Percentiles rank a stretch among this genome's conserved stretches.
These are phyloP conservation scores for Cicer bijugum DNA, from an alignment of 306 rosid species.

Conservation along the genomic window DNA sequence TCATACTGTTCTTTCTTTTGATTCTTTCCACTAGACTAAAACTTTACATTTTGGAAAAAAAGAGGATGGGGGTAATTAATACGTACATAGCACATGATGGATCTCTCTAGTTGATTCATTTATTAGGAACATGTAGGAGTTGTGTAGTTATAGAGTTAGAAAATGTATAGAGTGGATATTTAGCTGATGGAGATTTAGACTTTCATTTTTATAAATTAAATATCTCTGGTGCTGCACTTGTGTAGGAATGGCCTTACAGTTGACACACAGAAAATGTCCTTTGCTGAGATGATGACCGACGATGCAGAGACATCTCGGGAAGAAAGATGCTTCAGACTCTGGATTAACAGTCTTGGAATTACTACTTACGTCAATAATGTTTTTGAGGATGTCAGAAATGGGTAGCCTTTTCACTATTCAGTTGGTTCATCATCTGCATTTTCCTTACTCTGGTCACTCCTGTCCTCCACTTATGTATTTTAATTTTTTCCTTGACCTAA, in stretches of 20 bases:
- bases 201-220: slow-evolving; percentile 33
- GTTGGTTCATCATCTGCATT: slow-evolving; percentile 21
- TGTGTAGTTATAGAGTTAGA: not conserved
- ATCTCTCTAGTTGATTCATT: slow-evolving; percentile 20
- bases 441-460: slow-evolving; percentile 30
- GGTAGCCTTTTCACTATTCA: slow-evolving; percentile 58
- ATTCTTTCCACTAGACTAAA: slow-evolving; percentile 24
- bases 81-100: too few species aligned
- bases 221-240: slow-evolving; percentile 33
- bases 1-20: slow-evolving; percentile 2
- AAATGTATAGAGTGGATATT: not conserved
- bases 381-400: slow-evolving; percentile 96
- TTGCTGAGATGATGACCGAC: slow-evolving; percentile 99
- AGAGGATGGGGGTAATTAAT: not conserved
- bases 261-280: slow-evolving; percentile 70
- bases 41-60: not conserved
- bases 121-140: slow-evolving; percentile 4
- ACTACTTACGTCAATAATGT: slow-evolving; percentile 84
- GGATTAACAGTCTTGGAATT: slow-evolving; percentile 98
- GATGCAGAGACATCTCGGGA: slow-evolving; percentile 95
- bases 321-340: slow-evolving; percentile 95
- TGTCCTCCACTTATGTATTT: slow-evolving; percentile 3
- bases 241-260: slow-evolving; percentile 93
- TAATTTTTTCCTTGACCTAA: slow-evolving; percentile 24
- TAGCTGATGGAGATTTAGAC: slow-evolving; percentile 11